A percentile compares a stretch with the other conserved stretches of the same genome.
These are phyloP conservation scores for Phragmites australis DNA, from an alignment of 176 grass and related monocot species.

Conservation along the genomic window DNA sequence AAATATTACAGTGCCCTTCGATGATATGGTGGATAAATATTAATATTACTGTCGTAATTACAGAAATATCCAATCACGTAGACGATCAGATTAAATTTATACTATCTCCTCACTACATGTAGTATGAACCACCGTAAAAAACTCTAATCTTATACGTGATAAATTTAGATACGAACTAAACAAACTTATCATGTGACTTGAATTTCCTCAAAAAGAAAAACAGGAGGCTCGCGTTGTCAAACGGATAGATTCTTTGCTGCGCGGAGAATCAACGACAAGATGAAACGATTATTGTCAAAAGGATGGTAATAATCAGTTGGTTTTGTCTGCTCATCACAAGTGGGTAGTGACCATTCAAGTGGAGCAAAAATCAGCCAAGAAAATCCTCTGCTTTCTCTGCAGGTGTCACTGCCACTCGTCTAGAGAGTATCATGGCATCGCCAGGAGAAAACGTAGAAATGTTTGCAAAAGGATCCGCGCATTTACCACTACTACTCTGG, in stretches of 20 bases:
- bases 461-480: neutral
- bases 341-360: neutral
- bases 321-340: slow-evolving; percentile 14
- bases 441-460: neutral
- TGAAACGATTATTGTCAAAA: neutral
- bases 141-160: too few relatives aligned
- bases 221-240: too few relatives aligned
- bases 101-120: too few relatives aligned
- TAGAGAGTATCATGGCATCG: neutral
- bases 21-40: too few relatives aligned
- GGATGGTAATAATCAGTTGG: neutral
- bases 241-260: neutral
- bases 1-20: too few relatives aligned
- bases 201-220: too few relatives aligned
- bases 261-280: neutral
- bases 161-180: too few relatives aligned
- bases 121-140: too few relatives aligned
- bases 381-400: neutral
- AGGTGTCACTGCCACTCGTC: neutral
- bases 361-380: neutral
- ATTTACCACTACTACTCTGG: neutral
- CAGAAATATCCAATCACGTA: too few relatives aligned
- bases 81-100: too few relatives aligned
- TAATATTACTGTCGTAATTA: too few relatives aligned
- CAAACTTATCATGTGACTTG: too few relatives aligned